Evolutionary conservation across 257 asterid genomes (phyloP).

Genomic region (Przewalskia tangutica): DNA sequence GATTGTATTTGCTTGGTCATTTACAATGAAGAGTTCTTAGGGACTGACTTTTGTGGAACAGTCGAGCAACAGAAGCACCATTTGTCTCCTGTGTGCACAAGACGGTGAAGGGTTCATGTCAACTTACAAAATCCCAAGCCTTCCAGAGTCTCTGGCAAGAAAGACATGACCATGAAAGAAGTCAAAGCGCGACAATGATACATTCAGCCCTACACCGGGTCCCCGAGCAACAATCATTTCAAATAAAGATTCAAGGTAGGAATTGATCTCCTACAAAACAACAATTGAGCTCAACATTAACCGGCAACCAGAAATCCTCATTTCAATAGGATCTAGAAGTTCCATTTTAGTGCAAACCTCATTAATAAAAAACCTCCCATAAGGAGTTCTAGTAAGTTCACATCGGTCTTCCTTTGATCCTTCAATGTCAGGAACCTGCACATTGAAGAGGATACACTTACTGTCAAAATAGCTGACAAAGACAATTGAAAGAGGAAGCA

Average conservation of each 20-base stretch:
- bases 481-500: background rate
- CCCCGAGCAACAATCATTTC: conserved; percentile 61
- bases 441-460: background rate
- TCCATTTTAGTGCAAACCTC: conserved; percentile 27
- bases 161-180: conserved; percentile 92
- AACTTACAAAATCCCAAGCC: conserved; percentile 96
- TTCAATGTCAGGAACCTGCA: conserved; percentile 92
- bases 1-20: background rate
- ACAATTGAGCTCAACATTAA: conserved; percentile 10
- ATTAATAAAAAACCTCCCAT: conserved; percentile 59
- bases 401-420: conserved; percentile 56
- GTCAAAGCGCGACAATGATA: conserved; percentile 73
- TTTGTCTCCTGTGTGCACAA: background rate
- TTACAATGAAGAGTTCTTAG: background rate
- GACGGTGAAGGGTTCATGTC: background rate
- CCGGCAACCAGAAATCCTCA: background rate
- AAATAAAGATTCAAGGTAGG: conserved; percentile 58
- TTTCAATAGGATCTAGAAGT: background rate
- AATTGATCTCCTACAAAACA: conserved; percentile 65
- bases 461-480: background rate
- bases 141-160: conserved; percentile 58
- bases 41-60: background rate
- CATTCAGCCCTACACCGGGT: conserved; percentile 68
- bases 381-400: conserved; percentile 72
- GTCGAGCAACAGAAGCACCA: background rate